Evolutionary conservation across 225 moss, liverwort and hornwort genomes (phyloP).

Genomic region (Neckera pumila): DNA sequence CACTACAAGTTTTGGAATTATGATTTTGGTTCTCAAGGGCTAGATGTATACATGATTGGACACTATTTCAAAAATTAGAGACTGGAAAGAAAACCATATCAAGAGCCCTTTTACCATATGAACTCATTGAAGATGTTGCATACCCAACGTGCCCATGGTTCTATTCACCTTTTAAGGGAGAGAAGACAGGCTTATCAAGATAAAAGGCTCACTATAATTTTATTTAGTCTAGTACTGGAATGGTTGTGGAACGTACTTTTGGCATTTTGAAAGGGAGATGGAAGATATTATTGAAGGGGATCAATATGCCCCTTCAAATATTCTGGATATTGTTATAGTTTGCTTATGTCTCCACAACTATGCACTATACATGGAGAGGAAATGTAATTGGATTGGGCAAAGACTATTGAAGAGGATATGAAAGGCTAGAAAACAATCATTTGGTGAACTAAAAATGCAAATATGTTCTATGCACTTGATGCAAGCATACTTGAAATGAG

Average conservation of each 20-base stretch:
- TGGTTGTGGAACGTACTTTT: neutral
- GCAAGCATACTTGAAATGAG: neutral
- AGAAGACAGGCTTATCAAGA: too few species aligned
- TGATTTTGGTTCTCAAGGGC: too few species aligned
- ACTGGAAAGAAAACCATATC: neutral
- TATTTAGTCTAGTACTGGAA: neutral
- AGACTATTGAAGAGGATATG: rapidly evolving
- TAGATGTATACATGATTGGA: neutral
- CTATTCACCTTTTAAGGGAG: too few species aligned
- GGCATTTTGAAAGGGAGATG: neutral
- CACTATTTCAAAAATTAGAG: neutral
- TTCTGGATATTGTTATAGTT: rapidly evolving
- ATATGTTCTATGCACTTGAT: neutral
- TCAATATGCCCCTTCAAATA: neutral
- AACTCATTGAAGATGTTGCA: neutral
- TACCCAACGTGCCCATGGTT: too few species aligned
- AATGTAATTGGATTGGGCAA: neutral
- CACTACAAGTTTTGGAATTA: too few species aligned
- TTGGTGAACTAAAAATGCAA: neutral
- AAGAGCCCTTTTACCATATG: neutral
- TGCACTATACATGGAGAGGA: neutral
- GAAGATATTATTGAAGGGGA: neutral
- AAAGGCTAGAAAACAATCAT: rapidly evolving
- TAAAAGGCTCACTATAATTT: neutral
- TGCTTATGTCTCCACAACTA: neutral